A percentile compares a stretch with the other conserved stretches of the same genome.
Evolutionary conservation across 2,329 filamentous ascomycete species (phyloP).

Genomic region (Fusarium burgessii): DNA sequence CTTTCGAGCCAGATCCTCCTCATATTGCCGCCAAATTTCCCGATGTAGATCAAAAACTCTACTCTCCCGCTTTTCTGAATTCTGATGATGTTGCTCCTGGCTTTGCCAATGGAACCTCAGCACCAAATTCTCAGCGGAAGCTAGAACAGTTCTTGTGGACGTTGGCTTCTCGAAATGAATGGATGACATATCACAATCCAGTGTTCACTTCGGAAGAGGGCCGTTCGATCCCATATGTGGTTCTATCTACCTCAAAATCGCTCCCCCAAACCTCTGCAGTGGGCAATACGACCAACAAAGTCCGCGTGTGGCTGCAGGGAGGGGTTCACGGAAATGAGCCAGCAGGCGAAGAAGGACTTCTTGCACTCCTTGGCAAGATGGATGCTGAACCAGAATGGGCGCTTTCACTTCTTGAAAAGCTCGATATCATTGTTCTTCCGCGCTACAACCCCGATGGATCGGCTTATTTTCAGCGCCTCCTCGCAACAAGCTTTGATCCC

Average conservation of each 20-base stretch:
- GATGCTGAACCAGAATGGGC: conserved; percentile 49
- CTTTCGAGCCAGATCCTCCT: not conserved
- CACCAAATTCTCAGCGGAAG: conserved; percentile 15
- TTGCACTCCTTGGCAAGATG: conserved; percentile 48
- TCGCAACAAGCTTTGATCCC: conserved; percentile 49
- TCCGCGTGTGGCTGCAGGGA: conserved; percentile 50
- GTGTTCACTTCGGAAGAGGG: conserved; percentile 31
- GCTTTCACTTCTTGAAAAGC: conserved; percentile 41
- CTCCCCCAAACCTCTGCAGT: not conserved
- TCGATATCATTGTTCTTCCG: conserved; percentile 49
- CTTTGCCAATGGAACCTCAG: conserved; percentile 26
- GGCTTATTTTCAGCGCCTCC: conserved; percentile 49
- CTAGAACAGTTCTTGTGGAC: conserved; percentile 19
- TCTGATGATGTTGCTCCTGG: not conserved
- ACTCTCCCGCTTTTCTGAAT: conserved; percentile 28
- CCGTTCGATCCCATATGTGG: conserved; percentile 33
- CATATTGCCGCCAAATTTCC: conserved; percentile 29
- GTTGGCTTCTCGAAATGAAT: conserved; percentile 14
- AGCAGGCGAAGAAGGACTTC: conserved; percentile 47
- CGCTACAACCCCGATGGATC: conserved; percentile 52
- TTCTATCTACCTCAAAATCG: conserved; percentile 1
- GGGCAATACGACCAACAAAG: conserved; percentile 35
- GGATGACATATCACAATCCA: conserved; percentile 33
- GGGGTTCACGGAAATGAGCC: conserved; percentile 52
- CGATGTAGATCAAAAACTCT: conserved; percentile 19